Evolutionary conservation across 768 basidiomycete species (phyloP), one percentile per base, ranked within the genome.

Genomic region (Leucocoprinus leucothites): DNA sequence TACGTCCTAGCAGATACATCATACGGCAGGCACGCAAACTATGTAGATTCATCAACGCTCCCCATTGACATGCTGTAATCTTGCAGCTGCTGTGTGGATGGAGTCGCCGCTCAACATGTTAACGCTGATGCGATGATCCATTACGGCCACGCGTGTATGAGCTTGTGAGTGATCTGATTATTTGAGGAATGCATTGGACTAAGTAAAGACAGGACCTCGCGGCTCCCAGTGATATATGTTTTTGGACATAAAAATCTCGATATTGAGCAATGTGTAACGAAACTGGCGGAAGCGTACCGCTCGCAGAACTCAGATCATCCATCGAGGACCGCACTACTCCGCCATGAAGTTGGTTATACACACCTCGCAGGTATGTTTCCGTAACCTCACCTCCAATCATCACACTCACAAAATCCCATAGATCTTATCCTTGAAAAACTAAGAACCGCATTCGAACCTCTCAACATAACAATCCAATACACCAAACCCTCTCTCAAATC

Each of bases 1-100:
- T 96, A 93, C 67, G 87, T 97, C 3, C 78, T 98, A n/a, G 96
- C 95, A 11, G 96, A 99, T 70, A 98, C 95, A 19, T 96, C 95
- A 3, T 98, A 98, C 69, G 97, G 95, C 71, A 95, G 91, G 95
- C 85, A 73, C 43, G 83, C 64, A 53, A 56, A 59, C 22, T 26
- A 34, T 48, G 54, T 48, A 18, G 26, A 51, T 28, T 41, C 9
- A 51, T 34, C 6, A 34, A 34, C 31, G 31, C 31, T 34, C 13
- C 6, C 31, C 9, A 38, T 22, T 49, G 25, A 48, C 46, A 28
- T 22, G 24, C 11, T 14, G 1, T 25, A 11, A n/a, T n/a, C n/a
- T n/a, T 60, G 26, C 63, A 94, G 95, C 63, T 99, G 97, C 64
- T 98, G 97, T 66, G 93, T 96, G 2, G 97, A 99, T 64, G 92